phyloP scores from a whole-genome alignment of 495 filamentous ascomycete species.

The Hypoxylon fuscum region DNA sequence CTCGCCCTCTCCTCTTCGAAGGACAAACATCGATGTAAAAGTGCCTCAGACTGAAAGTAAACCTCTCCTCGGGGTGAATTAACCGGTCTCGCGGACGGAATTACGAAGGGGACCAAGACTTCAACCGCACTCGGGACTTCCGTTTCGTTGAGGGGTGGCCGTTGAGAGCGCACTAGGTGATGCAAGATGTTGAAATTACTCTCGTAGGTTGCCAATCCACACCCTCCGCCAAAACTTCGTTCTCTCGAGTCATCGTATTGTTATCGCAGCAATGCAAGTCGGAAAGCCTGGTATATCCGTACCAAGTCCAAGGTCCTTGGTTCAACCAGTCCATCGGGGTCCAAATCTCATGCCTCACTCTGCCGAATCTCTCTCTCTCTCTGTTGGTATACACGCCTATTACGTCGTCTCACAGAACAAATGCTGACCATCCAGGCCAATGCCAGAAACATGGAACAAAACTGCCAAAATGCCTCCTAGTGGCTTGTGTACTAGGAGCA shows the following conservation, averaged over 20 bases:
- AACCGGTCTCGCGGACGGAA: too few species aligned
- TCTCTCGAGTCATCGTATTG: background rate
- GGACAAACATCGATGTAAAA: too few species aligned
- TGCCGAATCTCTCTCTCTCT: background rate
- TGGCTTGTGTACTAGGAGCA: conserved; percentile 21
- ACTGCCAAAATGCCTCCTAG: conserved; percentile 7
- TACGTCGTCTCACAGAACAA: conserved; percentile 23
- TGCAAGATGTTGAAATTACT: background rate
- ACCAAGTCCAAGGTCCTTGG: too few species aligned
- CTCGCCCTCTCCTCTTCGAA: too few species aligned
- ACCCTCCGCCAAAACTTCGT: background rate
- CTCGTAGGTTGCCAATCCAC: background rate
- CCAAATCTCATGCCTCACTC: background rate
- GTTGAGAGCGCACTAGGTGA: background rate
- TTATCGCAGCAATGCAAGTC: too few species aligned
- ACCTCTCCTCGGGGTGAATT: too few species aligned
- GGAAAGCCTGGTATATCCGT: too few species aligned
- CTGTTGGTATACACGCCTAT: conserved; percentile 14
- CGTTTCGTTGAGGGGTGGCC: background rate
- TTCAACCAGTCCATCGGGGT: background rate
- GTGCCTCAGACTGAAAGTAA: too few species aligned
- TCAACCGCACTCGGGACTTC: too few species aligned
- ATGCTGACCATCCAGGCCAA: conserved; percentile 26
- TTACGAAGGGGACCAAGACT: too few species aligned
- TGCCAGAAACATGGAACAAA: conserved; percentile 9